phyloP scores from a whole-genome alignment of 2,329 filamentous ascomycete genomes.

The Talaromyces sp. region DNA sequence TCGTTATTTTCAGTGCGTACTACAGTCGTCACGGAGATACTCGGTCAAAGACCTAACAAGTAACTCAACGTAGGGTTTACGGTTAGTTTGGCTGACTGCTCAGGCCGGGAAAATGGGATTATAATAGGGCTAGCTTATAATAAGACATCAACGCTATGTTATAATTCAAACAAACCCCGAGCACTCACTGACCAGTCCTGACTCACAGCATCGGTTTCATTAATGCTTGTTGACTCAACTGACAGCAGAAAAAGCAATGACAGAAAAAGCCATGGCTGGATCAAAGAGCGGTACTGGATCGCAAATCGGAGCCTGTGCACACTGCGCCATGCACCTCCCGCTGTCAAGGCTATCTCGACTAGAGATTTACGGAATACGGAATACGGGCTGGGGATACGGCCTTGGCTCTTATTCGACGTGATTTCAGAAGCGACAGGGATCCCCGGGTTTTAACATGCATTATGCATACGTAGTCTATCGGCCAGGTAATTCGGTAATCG shows the following conservation, averaged over 20 bases:
- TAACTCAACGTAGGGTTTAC: not conserved
- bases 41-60: not conserved
- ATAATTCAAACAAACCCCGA: not conserved
- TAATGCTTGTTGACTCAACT: not conserved
- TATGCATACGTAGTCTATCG: not conserved
- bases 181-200: not conserved
- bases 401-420: not conserved
- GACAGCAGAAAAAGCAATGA: constrained; percentile 2
- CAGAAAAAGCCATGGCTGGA: constrained; percentile 3
- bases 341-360: not conserved
- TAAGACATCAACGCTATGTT: not conserved
- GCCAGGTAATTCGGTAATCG: not conserved
- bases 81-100: not conserved
- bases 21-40: not conserved
- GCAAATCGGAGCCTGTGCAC: constrained; percentile 4
- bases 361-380: not conserved
- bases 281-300: not conserved
- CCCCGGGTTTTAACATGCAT: not conserved
- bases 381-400: not conserved
- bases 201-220: not conserved
- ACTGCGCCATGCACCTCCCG: not conserved
- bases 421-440: not conserved
- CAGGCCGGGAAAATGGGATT: not conserved
- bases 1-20: not conserved
- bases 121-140: not conserved